These are phyloP conservation scores for Stereum hirsutum DNA, from an alignment of 1,284 basidiomycete species.

Conservation along the genomic window DNA sequence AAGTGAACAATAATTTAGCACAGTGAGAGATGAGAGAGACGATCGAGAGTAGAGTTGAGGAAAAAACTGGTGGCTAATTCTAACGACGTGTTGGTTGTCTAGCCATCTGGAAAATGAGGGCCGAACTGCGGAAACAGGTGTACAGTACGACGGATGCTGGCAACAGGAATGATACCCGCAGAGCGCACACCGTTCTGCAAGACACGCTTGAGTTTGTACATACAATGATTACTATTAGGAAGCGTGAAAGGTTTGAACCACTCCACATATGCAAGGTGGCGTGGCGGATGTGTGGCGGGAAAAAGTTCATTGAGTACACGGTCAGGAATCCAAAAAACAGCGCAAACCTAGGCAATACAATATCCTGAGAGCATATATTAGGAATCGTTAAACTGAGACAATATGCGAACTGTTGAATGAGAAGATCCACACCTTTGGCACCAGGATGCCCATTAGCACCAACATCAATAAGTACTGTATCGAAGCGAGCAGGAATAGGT, in stretches of 20 bases:
- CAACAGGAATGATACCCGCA: neutral
- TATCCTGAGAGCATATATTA: no score
- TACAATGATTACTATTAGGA: conserved; percentile 5
- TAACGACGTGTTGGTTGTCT: conserved; percentile 1
- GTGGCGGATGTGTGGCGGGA: no score
- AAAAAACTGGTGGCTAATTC: conserved; percentile 3
- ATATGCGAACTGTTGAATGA: no score
- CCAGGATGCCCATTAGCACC: no score
- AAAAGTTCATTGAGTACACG: no score
- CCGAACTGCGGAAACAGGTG: conserved; percentile 3
- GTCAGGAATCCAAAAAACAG: no score
- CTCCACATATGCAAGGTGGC: neutral
- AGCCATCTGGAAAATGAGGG: neutral
- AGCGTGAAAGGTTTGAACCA: neutral
- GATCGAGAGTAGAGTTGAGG: conserved; percentile 1
- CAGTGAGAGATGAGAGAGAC: neutral
- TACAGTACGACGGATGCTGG: neutral
- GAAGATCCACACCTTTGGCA: no score
- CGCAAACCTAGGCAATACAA: no score
- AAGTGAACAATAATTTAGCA: no score
- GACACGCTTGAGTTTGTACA: conserved; percentile 7
- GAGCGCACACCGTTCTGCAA: neutral
- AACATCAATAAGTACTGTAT: conserved; percentile 13
- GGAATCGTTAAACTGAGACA: no score
- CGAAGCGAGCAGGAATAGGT: conserved; percentile 7